Conservation (phyloP, 2,329 filamentous ascomycete species). For the Ampelomyces quisqualis region DNA sequence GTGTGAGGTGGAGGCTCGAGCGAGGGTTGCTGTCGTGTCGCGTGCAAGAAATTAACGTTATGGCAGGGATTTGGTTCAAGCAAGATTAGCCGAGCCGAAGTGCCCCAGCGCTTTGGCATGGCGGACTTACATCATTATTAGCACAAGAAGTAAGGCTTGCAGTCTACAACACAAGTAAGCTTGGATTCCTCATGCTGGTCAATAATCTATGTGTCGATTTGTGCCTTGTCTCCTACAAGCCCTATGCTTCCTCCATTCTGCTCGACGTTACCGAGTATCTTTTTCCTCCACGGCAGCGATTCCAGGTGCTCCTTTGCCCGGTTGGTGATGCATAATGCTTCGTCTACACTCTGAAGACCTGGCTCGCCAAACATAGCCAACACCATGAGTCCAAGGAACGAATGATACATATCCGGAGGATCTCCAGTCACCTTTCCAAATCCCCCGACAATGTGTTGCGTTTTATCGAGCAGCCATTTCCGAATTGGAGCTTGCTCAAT, state of each 20-base stretch:
- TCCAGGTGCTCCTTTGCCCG: slow-evolving; percentile 49
- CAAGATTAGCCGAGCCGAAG: no score
- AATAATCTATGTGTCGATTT: slow-evolving; percentile 7
- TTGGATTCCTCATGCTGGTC: background rate
- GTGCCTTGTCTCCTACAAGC: slow-evolving; percentile 4
- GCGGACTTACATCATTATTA: no score
- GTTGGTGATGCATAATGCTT: slow-evolving; percentile 71
- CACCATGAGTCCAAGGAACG: slow-evolving; percentile 81
- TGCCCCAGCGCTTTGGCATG: no score
- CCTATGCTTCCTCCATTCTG: background rate
- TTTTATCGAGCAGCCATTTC: slow-evolving; percentile 80
- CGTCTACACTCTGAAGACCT: slow-evolving; percentile 70
- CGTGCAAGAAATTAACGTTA: background rate
- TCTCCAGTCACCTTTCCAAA: slow-evolving; percentile 51
- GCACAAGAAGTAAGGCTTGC: background rate
- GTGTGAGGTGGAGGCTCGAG: no score
- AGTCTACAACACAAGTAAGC: background rate
- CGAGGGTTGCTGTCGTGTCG: background rate
- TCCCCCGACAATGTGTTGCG: slow-evolving; percentile 73
- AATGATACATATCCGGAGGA: slow-evolving; percentile 74
- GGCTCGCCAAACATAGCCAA: slow-evolving; percentile 72
- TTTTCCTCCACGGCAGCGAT: slow-evolving; percentile 40
- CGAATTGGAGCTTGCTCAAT: slow-evolving; percentile 63
- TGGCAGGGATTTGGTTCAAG: no score
- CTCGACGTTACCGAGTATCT: slow-evolving; percentile 17